These are phyloP conservation scores for Priceomyces haplophilus DNA, from an alignment of 805 yeast genomes.

Conservation along the genomic window DNA sequence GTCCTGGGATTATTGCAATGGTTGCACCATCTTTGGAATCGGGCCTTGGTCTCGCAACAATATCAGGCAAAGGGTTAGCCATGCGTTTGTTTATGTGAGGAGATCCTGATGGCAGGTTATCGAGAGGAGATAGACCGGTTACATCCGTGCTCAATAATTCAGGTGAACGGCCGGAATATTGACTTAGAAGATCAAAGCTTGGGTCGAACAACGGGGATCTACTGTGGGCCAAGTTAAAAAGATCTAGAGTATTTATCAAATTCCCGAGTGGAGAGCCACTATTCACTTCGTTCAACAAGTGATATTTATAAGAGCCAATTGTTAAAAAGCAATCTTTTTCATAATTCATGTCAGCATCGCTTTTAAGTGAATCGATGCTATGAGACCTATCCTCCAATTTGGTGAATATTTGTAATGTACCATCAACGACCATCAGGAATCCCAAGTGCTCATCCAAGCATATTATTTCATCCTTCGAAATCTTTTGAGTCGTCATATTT, in stretches of 20 bases:
- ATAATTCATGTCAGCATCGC: conserved; percentile 29
- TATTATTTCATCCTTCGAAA: conserved; percentile 73
- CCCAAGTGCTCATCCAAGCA: conserved; percentile 74
- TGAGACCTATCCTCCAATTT: conserved; percentile 34
- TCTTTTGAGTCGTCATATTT: conserved; percentile 83
- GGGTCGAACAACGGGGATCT: conserved; percentile 8
- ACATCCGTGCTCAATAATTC: conserved; percentile 1
- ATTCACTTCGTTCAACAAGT: conserved; percentile 73
- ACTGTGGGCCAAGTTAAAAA: conserved; percentile 44
- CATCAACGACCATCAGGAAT: conserved; percentile 90
- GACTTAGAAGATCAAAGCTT: not conserved
- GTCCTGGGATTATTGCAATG: conserved; percentile 86
- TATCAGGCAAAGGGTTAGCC: conserved; percentile 21
- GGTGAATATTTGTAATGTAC: conserved; percentile 75
- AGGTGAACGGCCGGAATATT: conserved; percentile 43
- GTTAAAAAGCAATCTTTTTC: conserved; percentile 41
- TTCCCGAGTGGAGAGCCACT: conserved; percentile 85
- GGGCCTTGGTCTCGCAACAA: conserved; percentile 69
- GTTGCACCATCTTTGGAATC: conserved; percentile 48
- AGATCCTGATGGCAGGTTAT: conserved; percentile 1
- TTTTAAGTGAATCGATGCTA: conserved; percentile 6
- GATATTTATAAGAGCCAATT: conserved; percentile 62
- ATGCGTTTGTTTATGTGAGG: not conserved
- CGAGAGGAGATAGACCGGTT: conserved; percentile 6
- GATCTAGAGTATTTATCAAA: conserved; percentile 69